Evolutionary conservation across 805 yeast species (phyloP).

Genomic region (Candida maris): DNA sequence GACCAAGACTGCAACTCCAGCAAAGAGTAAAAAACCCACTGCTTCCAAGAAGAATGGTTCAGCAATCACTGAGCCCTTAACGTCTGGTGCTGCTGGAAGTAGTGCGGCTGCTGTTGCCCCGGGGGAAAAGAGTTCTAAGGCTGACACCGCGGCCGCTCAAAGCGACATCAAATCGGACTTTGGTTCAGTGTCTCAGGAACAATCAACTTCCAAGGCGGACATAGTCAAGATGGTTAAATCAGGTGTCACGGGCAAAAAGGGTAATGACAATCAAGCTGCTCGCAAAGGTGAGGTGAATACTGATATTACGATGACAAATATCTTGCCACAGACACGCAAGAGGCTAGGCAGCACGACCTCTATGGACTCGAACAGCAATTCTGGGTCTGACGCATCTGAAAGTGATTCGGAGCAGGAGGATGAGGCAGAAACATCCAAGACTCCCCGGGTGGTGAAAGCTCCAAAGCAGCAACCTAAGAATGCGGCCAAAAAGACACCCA

Average conservation of each 20-base stretch:
- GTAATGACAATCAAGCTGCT: constrained; percentile 22
- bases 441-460: constrained; percentile 44
- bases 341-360: constrained; percentile 6
- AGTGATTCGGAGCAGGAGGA: constrained; percentile 22
- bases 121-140: too few relatives aligned
- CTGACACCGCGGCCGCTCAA: too few relatives aligned
- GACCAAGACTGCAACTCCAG: not conserved
- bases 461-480: constrained; percentile 26
- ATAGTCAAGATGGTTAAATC: constrained; percentile 17
- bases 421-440: constrained; percentile 23
- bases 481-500: constrained; percentile 1
- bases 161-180: too few relatives aligned
- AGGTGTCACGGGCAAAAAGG: constrained; percentile 25
- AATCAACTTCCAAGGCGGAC: constrained; percentile 13
- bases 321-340: constrained; percentile 13
- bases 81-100: too few relatives aligned
- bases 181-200: too few relatives aligned
- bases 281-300: constrained; percentile 25
- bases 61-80: too few relatives aligned
- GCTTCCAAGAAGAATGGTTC: not conserved
- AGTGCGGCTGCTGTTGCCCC: too few relatives aligned
- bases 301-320: constrained; percentile 22
- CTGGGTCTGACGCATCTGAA: constrained; percentile 11
- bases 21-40: constrained; percentile 1
- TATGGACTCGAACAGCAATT: constrained; percentile 2